Percentiles rank a stretch among this genome's conserved stretches.
These are phyloP conservation scores for Exobasidium rhododendri DNA, from an alignment of 1,284 basidiomycete genomes.

Conservation along the genomic window DNA sequence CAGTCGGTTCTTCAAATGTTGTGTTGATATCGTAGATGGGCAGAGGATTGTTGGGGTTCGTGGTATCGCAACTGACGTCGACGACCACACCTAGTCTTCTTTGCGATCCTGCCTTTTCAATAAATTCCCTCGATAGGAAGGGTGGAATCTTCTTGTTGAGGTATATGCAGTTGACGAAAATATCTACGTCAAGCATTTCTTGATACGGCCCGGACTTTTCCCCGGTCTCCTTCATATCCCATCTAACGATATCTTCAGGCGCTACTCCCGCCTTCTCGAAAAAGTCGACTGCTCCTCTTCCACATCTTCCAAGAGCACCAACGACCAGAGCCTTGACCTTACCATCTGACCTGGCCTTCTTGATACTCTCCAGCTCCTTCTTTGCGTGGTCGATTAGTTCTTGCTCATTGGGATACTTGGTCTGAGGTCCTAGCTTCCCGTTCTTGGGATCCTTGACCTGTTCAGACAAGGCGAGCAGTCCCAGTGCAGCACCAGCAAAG, in stretches of 20 bases:
- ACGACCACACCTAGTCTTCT: constrained; percentile 81
- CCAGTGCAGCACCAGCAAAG: constrained; percentile 93
- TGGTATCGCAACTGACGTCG: constrained; percentile 98
- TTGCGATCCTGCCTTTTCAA: constrained; percentile 67
- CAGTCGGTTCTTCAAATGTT: constrained; percentile 88
- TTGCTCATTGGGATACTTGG: constrained; percentile 70
- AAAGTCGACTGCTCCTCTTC: constrained; percentile 90
- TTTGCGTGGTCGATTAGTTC: constrained; percentile 56
- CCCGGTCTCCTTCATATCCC: constrained; percentile 90
- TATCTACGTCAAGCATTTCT: constrained; percentile 93
- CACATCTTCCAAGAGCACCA: constrained; percentile 91
- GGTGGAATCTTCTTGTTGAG: constrained; percentile 82
- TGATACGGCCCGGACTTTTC: constrained; percentile 94
- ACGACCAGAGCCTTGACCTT: constrained; percentile 88
- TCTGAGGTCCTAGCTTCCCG: constrained; percentile 61
- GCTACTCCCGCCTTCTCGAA: constrained; percentile 84
- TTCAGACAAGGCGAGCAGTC: constrained; percentile 75
- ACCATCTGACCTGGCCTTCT: constrained; percentile 60
- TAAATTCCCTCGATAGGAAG: constrained; percentile 75
- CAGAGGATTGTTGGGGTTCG: constrained; percentile 95
- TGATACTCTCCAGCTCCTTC: constrained; percentile 61
- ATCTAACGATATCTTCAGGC: constrained; percentile 83
- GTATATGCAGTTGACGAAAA: constrained; percentile 99
- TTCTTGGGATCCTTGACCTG: constrained; percentile 34
- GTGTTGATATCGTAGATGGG: constrained; percentile 96